Percentiles rank a stretch among this genome's conserved stretches.
Conservation (phyloP, 192 early-diverging fungal species). For the Umbelopsis isabellina region DNA sequence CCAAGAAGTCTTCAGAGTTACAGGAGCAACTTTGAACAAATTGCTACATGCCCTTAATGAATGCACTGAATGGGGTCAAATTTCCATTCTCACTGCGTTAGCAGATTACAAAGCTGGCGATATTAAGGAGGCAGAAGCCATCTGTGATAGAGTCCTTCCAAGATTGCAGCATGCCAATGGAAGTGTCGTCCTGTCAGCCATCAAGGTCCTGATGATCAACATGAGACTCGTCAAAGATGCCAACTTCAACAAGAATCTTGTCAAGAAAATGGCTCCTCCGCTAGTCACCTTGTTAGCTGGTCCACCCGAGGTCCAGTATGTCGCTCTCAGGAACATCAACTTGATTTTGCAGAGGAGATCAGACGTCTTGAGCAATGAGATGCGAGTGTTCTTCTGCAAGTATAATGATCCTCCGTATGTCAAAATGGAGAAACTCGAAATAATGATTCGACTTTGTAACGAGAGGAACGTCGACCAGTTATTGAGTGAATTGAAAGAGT, state of each 20-base stretch:
- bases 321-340: slow-evolving; percentile 95
- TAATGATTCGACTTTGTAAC: slow-evolving; percentile 88
- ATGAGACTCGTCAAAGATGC: slow-evolving; percentile 69
- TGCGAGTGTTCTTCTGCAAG: slow-evolving; percentile 97
- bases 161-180: slow-evolving; percentile 96
- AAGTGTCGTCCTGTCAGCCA: slow-evolving; percentile 90
- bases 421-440: slow-evolving; percentile 93
- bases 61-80: slow-evolving; percentile 99
- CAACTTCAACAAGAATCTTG: slow-evolving; percentile 70
- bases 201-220: slow-evolving; percentile 82
- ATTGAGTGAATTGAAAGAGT: slow-evolving; percentile 94
- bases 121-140: slow-evolving; percentile 81
- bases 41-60: slow-evolving; percentile 95
- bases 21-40: slow-evolving; percentile 70
- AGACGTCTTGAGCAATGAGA: slow-evolving; percentile 87
- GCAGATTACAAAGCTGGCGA: slow-evolving; percentile 76
- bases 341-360: slow-evolving; percentile 90
- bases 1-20: slow-evolving; percentile 78
- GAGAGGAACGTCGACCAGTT: slow-evolving; percentile 91
- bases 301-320: slow-evolving; percentile 95
- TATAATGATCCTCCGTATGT: slow-evolving; percentile 99
- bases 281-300: slow-evolving; percentile 89
- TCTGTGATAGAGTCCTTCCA: slow-evolving; percentile 91
- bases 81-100: slow-evolving; percentile 88
- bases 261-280: slow-evolving; percentile 93